phyloP scores from a whole-genome alignment of 208 protist genomes.

The Naegleria gruberi region DNA sequence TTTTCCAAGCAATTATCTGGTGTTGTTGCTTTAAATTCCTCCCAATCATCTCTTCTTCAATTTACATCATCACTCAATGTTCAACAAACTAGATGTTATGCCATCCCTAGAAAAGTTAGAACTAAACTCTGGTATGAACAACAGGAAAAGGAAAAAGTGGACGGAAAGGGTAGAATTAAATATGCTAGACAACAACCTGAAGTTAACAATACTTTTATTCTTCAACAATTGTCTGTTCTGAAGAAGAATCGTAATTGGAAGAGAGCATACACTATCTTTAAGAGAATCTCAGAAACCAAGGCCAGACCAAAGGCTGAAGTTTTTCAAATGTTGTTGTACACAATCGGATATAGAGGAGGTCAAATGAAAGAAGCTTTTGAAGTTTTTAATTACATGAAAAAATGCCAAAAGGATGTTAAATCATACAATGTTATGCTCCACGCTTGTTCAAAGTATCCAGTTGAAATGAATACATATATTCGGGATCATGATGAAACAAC shows the following conservation, averaged over 20 bases:
- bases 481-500: not conserved
- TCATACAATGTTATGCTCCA: not conserved
- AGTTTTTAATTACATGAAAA: not conserved
- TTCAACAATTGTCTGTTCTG: not conserved
- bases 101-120: not conserved
- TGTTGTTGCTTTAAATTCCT: too few species aligned
- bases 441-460: not conserved
- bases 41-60: not conserved
- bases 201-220: not conserved
- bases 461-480: not conserved
- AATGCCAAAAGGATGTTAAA: not conserved
- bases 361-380: not conserved
- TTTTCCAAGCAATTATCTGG: too few species aligned
- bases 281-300: not conserved
- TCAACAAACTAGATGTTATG: not conserved
- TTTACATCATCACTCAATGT: not conserved
- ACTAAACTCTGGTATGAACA: not conserved
- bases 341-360: not conserved
- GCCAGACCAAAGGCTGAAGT: not conserved
- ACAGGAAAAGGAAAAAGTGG: not conserved
- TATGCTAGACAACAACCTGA: not conserved
- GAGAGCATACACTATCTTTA: not conserved
- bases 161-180: not conserved
- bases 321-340: not conserved
- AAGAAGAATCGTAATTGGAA: not conserved